Evolutionary conservation across 202 grass and related monocot species (phyloP).

Genomic region (Panicum virgatum): DNA sequence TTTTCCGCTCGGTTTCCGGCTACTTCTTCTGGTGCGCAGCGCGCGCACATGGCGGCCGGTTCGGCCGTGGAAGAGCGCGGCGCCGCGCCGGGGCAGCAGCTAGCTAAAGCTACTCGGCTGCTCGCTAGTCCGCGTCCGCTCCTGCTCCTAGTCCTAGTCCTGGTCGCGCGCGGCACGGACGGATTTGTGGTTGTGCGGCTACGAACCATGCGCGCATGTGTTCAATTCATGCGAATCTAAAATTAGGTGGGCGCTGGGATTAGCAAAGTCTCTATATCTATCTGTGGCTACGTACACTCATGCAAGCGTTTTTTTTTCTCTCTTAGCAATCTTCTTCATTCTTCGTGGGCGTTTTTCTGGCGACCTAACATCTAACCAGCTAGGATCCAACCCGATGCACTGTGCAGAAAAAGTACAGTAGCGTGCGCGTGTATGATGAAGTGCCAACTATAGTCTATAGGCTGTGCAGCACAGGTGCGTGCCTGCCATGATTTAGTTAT

Average conservation of each 20-base stretch:
- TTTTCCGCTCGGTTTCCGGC: conserved; percentile 1
- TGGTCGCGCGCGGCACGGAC: not conserved
- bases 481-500: not conserved
- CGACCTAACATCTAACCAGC: not conserved
- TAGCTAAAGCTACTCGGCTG: not conserved
- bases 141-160: not conserved
- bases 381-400: not conserved
- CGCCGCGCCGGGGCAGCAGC: not conserved
- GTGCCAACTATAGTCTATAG: not conserved
- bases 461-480: not conserved
- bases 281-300: not conserved
- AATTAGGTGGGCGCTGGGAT: not conserved
- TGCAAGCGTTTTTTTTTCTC: not conserved
- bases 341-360: not conserved
- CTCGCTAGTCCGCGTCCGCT: not conserved
- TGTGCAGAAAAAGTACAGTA: not conserved
- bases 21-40: not conserved
- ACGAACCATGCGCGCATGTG: not conserved
- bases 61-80: conserved; percentile 6
- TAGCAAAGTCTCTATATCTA: not conserved
- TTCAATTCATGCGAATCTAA: not conserved
- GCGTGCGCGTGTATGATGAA: not conserved
- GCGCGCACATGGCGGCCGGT: not conserved
- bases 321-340: not conserved
- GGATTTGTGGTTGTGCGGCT: conserved; percentile 6